phyloP scores from a whole-genome alignment of 2,329 filamentous ascomycete genomes.

The Penicillium janthinellum region DNA sequence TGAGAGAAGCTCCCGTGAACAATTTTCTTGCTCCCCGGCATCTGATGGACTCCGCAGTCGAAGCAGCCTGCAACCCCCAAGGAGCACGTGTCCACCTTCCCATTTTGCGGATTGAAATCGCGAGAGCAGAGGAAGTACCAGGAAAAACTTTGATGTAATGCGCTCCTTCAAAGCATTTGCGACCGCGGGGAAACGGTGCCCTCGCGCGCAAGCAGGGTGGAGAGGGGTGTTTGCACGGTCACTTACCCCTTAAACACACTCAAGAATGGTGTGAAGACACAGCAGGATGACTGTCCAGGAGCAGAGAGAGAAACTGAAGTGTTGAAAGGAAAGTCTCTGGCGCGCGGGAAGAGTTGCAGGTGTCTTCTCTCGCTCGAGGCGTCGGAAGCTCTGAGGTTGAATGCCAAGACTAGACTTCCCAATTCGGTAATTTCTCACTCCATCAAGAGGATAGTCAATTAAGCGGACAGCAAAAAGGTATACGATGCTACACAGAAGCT shows the following conservation, averaged over 20 bases:
- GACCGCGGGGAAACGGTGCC: conserved; percentile 4
- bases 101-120: not conserved
- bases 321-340: conserved; percentile 1
- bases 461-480: not conserved
- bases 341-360: conserved; percentile 1
- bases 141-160: not conserved
- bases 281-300: not conserved
- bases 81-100: conserved; percentile 17
- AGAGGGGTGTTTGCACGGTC: conserved; percentile 17
- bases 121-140: not conserved
- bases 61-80: conserved; percentile 1
- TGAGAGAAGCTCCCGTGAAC: no score
- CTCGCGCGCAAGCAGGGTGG: conserved; percentile 7
- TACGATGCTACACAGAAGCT: not conserved
- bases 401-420: conserved; percentile 26
- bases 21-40: conserved; percentile 1
- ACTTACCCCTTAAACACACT: conserved; percentile 20
- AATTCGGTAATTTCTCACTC: conserved; percentile 24
- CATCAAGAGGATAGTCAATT: not conserved
- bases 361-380: not conserved
- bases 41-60: not conserved
- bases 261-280: not conserved
- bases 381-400: conserved; percentile 24
- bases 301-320: not conserved
- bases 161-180: not conserved